phyloP scores from a whole-genome alignment of 805 yeast genomes.

The Jamesozyma gamospora region DNA sequence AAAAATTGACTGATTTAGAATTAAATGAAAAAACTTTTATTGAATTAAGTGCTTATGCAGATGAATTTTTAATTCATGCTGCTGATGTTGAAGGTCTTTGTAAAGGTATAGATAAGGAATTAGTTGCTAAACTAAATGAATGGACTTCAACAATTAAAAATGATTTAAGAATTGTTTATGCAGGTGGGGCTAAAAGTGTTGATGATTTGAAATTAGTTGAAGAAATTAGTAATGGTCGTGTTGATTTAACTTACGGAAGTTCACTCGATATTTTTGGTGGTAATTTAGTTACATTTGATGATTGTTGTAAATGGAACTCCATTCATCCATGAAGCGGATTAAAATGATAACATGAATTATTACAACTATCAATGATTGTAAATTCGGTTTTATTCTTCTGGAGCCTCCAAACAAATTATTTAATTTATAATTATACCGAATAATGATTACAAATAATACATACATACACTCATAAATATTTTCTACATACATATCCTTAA shows the following conservation, averaged over 20 bases:
- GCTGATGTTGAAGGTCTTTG: constrained; percentile 98
- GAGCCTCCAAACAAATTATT: too few species aligned
- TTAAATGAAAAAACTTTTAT: constrained; percentile 46
- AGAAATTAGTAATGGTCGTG: constrained; percentile 62
- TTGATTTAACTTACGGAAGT: constrained; percentile 88
- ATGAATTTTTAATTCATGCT: constrained; percentile 88
- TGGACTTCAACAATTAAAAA: constrained; percentile 45
- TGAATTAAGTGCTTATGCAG: constrained; percentile 53
- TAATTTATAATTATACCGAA: too few species aligned
- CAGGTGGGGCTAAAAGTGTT: constrained; percentile 86
- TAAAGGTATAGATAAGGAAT: constrained; percentile 75
- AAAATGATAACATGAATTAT: too few species aligned
- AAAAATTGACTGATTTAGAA: constrained; percentile 62
- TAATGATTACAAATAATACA: too few species aligned
- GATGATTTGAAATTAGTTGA: constrained; percentile 61
- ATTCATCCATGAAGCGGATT: not conserved
- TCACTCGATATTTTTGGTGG: constrained; percentile 96
- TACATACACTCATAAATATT: too few species aligned
- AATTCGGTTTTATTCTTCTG: too few species aligned
- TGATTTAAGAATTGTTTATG: constrained; percentile 74
- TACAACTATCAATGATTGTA: too few species aligned
- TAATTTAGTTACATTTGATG: constrained; percentile 58
- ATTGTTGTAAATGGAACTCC: constrained; percentile 66
- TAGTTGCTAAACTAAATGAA: constrained; percentile 61
- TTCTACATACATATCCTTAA: too few species aligned